A percentile compares a stretch with the other conserved stretches of the same genome.
These are phyloP conservation scores for Peronospora destructor DNA, from an alignment of 352 stramenopile species.

Conservation along the genomic window DNA sequence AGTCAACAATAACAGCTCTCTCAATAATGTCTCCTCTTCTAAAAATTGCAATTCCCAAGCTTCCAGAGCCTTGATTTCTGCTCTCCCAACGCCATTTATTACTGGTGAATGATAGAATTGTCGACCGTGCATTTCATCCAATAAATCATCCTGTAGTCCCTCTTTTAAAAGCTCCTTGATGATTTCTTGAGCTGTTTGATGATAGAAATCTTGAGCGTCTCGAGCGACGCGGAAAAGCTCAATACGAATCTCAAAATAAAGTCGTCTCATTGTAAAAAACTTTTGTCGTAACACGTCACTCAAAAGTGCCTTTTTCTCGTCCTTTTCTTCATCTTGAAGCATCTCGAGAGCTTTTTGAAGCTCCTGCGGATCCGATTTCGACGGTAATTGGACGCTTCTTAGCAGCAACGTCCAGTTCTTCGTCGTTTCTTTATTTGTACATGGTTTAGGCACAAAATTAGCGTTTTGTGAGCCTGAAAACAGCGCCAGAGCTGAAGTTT, in stretches of 20 bases:
- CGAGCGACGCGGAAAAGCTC: slow-evolving; percentile 42
- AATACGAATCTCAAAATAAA: slow-evolving; percentile 50
- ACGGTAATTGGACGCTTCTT: slow-evolving; percentile 28
- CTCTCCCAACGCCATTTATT: slow-evolving; percentile 28
- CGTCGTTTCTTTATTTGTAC: slow-evolving; percentile 5
- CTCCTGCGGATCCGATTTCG: slow-evolving; percentile 18
- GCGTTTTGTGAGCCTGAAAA: slow-evolving; percentile 7
- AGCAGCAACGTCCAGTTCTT: slow-evolving; percentile 29
- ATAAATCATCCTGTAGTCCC: slow-evolving; percentile 44
- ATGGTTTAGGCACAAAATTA: not conserved
- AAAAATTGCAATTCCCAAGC: slow-evolving; percentile 55
- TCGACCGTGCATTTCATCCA: slow-evolving; percentile 50
- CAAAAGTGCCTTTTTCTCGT: slow-evolving; percentile 12
- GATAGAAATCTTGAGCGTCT: slow-evolving; percentile 31
- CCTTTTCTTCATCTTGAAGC: slow-evolving; percentile 6
- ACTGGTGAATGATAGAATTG: slow-evolving; percentile 29
- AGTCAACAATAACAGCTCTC: slow-evolving; percentile 49
- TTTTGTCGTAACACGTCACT: slow-evolving; percentile 21
- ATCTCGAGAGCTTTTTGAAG: slow-evolving; percentile 26
- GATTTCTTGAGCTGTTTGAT: slow-evolving; percentile 31
- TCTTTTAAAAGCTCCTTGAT: slow-evolving; percentile 47
- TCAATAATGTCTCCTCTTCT: slow-evolving; percentile 48
- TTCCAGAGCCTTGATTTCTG: slow-evolving; percentile 28
- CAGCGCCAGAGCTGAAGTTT: slow-evolving; percentile 6
- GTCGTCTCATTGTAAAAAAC: slow-evolving; percentile 38